These are phyloP conservation scores for Schizosaccharomyces cryophilus DNA, from an alignment of 805 yeast genomes.

Conservation along the genomic window DNA sequence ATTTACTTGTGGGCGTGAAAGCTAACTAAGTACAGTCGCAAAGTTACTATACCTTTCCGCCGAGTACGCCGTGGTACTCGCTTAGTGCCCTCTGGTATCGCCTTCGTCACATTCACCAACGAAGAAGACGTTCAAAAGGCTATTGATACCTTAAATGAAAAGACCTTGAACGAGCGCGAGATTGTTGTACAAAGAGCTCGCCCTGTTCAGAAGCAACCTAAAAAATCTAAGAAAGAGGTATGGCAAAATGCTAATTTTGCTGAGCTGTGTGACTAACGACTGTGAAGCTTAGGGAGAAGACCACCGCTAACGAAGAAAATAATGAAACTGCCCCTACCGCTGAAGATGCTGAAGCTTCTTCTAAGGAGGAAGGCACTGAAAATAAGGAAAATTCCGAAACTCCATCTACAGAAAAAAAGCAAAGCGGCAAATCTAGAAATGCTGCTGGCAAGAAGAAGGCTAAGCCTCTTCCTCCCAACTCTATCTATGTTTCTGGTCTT, in stretches of 20 bases:
- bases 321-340: background rate
- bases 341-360: background rate
- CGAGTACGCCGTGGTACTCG: conserved; percentile 20
- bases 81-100: conserved; percentile 27
- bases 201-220: conserved; percentile 5
- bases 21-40: conserved; percentile 18
- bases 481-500: conserved; percentile 25
- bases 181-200: conserved; percentile 7
- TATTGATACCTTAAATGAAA: conserved; percentile 17
- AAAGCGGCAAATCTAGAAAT: background rate
- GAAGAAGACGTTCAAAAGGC: conserved; percentile 22
- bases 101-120: conserved; percentile 24
- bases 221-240: conserved; percentile 2
- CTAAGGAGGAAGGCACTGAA: background rate
- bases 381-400: background rate
- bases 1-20: conserved; percentile 3
- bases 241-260: background rate
- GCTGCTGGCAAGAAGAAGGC: background rate
- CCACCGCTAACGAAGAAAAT: background rate
- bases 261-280: background rate
- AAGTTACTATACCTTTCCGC: conserved; percentile 30
- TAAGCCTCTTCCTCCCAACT: conserved; percentile 15
- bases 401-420: background rate
- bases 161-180: conserved; percentile 15
- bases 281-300: background rate